Evolutionary conservation across 2,329 filamentous ascomycete species (phyloP).

Genomic region (Fusarium agapanthi): DNA sequence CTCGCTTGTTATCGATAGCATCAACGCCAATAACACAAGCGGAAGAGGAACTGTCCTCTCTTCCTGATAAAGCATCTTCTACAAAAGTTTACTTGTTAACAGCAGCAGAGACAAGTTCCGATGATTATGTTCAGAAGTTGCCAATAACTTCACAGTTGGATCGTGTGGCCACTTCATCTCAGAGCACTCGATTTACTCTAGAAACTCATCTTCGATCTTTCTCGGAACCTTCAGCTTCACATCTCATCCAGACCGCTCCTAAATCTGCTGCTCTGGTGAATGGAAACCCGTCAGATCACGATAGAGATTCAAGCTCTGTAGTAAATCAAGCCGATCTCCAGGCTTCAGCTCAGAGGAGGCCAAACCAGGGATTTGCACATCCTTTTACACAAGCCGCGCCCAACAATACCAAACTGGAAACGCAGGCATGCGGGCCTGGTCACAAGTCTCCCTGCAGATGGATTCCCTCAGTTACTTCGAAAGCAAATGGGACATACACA

Average conservation of each 20-base stretch:
- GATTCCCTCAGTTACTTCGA: constrained; percentile 16
- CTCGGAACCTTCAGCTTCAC: not conserved
- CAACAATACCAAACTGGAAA: constrained; percentile 6
- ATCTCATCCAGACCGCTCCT: not conserved
- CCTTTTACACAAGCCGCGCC: constrained; percentile 1
- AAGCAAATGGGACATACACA: constrained; percentile 26
- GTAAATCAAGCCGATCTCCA: not conserved
- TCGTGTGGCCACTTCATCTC: not conserved
- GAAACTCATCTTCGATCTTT: not conserved
- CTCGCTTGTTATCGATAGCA: constrained; percentile 15
- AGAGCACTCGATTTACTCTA: not conserved
- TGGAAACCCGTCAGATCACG: not conserved
- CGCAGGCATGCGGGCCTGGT: not conserved
- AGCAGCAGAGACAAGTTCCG: not conserved
- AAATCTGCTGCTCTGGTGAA: not conserved
- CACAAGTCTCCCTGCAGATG: not conserved
- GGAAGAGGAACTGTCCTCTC: not conserved
- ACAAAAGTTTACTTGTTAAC: not conserved
- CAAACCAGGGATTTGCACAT: constrained; percentile 1
- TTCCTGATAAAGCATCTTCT: not conserved
- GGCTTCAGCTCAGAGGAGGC: constrained; percentile 10
- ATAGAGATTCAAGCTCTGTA: not conserved
- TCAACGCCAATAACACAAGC: not conserved
- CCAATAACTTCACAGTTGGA: not conserved
- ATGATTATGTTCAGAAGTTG: not conserved